Base-by-base conservation (phyloP, 2,329 filamentous ascomycete genomes). In the Dendrostoma leiphaemia region DNA sequence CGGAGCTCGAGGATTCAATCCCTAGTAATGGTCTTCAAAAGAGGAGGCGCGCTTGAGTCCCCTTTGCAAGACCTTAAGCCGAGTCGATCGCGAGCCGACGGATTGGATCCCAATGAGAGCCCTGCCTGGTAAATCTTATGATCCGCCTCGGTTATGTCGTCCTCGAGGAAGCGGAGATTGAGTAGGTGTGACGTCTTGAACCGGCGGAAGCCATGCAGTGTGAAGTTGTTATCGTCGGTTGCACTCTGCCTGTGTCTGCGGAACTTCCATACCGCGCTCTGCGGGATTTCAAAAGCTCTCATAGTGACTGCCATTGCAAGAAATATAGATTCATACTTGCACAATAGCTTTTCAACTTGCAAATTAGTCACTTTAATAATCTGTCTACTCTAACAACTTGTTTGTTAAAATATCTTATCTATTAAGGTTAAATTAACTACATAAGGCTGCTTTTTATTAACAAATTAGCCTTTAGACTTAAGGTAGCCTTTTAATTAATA, bases 141-240 rank as follows among this genome's bases (percentile, higher is more conserved):
- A 55, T 71, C 68, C 19, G 65, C 47, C 10, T 64, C 53, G 2
- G 63, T 60, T 35, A 69, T 67, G 48, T 71, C 67, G 8, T 61
- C 57, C 55, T 70, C 66, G 6, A 69, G 58, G n/a, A 65, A 67
- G 13, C 66, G 64, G 21, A 69, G 62, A 51, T 69, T 71, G 15
- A 71, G 52, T 2, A 70, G 59, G 45, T 73, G 68, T 6, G 62
- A 57, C 0, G 63, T 66, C 35, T 66, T 68, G 47, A 65, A 68
- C 4, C 66, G 60, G 8, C 63, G 61, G 37, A 67, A 65, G 0
- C 64, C 62, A 48, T 65, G 59, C 2, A 66, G 51, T 8, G 63
- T 64, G 2, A 67, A 28, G 40, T 63, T 63, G 44, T 56, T 63
- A 21, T 67, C 63, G 2, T 58, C 61, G 2, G 63, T 67, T 17